Conservation (phyloP, 306 rosid species). For the Acacia acuminata region DNA sequence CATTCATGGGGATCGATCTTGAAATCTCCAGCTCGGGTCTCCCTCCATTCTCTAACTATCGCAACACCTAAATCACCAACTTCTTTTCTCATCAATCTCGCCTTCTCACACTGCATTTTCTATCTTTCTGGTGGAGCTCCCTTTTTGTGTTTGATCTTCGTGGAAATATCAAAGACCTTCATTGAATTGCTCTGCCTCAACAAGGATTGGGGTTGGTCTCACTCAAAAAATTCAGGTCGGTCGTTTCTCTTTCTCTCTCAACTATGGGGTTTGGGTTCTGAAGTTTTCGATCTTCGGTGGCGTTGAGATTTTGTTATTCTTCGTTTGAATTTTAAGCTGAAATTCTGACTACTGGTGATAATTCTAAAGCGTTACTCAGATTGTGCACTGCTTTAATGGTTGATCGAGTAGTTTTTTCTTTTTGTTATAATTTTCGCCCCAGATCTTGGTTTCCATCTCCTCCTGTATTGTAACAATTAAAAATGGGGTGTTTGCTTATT, state of each 20-base stretch:
- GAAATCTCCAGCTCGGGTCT: not conserved
- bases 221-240: conserved; percentile 43
- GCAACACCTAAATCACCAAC: not conserved
- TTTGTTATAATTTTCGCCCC: conserved; percentile 17
- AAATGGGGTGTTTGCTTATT: not conserved
- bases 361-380: not conserved
- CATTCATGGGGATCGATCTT: conserved; percentile 1
- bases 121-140: not conserved
- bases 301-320: not conserved
- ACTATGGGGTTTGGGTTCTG: not conserved
- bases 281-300: not conserved
- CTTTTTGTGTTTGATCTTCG: conserved; percentile 10
- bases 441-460: conserved; percentile 45
- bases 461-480: not conserved
- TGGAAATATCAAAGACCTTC: conserved; percentile 22
- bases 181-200: conserved; percentile 4
- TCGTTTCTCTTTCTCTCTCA: conserved; percentile 13
- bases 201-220: conserved; percentile 27
- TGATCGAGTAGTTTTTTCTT: conserved; percentile 22
- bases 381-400: not conserved
- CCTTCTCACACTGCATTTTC: not conserved
- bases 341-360: not conserved
- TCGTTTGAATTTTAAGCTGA: not conserved
- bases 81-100: not conserved
- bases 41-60: not conserved